Conservation (phyloP, 2,329 filamentous ascomycete genomes). For the Alternaria ethzedia region DNA sequence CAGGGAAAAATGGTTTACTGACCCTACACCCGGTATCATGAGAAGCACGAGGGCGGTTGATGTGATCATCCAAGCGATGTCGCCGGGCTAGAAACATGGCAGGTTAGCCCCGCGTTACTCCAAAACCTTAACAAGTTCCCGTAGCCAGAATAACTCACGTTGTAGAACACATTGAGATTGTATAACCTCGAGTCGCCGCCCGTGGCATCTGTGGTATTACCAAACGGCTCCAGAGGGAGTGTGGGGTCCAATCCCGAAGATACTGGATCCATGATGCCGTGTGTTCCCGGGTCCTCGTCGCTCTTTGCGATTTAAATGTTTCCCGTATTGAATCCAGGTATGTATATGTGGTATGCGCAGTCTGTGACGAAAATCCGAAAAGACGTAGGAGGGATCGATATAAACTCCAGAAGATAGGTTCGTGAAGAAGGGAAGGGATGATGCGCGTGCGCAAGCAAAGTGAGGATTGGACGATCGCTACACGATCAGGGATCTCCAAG, state of each 20-base stretch:
- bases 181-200: conserved; percentile 71
- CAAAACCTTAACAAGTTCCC: conserved; percentile 11
- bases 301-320: neutral
- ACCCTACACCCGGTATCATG: conserved; percentile 90
- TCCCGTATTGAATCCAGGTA: neutral
- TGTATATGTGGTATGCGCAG: neutral
- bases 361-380: neutral
- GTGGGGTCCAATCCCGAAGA: conserved; percentile 37
- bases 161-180: conserved; percentile 85
- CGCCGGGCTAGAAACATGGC: conserved; percentile 65
- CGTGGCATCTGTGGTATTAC: conserved; percentile 67
- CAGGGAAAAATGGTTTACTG: conserved; percentile 23
- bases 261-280: conserved; percentile 37
- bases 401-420: conserved; percentile 1
- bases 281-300: neutral
- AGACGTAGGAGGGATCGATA: neutral
- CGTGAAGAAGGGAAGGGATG: conserved; percentile 31
- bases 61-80: conserved; percentile 82
- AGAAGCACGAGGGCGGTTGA: conserved; percentile 81
- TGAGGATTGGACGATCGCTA: conserved; percentile 25
- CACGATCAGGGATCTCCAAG: conserved; percentile 29
- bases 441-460: conserved; percentile 18
- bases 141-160: conserved; percentile 58
- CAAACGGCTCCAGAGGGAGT: conserved; percentile 40
- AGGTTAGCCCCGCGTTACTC: conserved; percentile 32